Base-by-base conservation (phyloP, 2,329 filamentous ascomycete genomes). In the Colletotrichum sp. region DNA sequence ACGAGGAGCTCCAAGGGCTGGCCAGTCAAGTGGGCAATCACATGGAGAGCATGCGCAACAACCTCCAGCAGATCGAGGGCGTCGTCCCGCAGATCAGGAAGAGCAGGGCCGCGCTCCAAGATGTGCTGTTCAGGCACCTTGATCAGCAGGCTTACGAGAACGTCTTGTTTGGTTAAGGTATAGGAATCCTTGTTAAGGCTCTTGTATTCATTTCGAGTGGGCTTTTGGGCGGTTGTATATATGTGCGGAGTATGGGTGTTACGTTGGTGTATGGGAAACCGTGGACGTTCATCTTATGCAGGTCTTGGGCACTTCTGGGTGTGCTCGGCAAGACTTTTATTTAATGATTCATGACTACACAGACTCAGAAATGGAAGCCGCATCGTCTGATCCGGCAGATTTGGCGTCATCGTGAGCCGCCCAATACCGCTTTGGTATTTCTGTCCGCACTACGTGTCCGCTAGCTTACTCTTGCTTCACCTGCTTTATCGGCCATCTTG, bases 1-100 rank as follows among this genome's bases (percentile, higher is more conserved):
- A 88, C 36, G 83, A 86, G 24, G 87, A 89, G 60, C 79, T 91
- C 18, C 79, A 85, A n/a, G 81, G 82, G 3, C 80, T 91, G 5
- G 87, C 86, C 0, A 81, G 85, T 18, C 89, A 91, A 80, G 85
- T 92, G 21, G 84, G 85, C 13, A 90, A 82, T 69, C 90, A 92
- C 77, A 88, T 91, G 83, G 89, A 92, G 76, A 92, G 89, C 79
- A 88, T 92, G 80, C 85, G 83, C 71, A 84, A 84, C 59, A 92
- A 92, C 79, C 83, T 92, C 52, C 83, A 86, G 72, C 90, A 91
- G 82, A 87, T 90, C 16, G 87, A 89, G 2, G 89, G 88, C 8
- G 84, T 92, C 6, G 79, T 88, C 8, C 88, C 89, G 2, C 87
- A 88, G 39, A 87, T 92, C 18, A 82, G 79, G 21, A 86, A 84